Evolutionary conservation across 805 yeast genomes (phyloP), one percentile per base, ranked within the genome.

Genomic region (Saturnispora sanitii): DNA sequence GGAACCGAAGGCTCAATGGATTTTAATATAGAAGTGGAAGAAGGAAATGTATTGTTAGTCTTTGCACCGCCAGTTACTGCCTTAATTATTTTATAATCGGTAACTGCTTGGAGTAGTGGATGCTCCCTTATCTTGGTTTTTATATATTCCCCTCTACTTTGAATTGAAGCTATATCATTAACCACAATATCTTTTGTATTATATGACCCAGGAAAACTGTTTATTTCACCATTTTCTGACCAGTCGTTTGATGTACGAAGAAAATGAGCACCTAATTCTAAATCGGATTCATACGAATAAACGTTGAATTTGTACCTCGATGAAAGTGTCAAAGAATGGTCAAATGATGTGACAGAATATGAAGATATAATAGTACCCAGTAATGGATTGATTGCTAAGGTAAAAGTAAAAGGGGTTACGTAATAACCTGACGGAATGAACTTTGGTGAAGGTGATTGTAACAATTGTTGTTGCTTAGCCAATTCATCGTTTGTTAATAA

Each of bases 351-450:
- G 26, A 87, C 85, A 1, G 95, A 76, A 56, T 88, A 92, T 0
- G 95, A 81, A 2, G 94, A 79, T 3, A 94, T 79, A 2, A 92
- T 61, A 49, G 87, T 88, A 2, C 98, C 98, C 55, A 90, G 66
- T 13, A 92, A 65, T 1, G 98, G 98, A 57, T 92, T 92, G 43
- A 81, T 70, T 0, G 95, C 79, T 30, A 90, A 54, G 0, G 97
- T 82, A 70, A 92, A 73, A 0, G 95, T 83, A 47, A 88, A 62
- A 0, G 98, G 98, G 47, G 85, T 46, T 6, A 39, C 22, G n/a
- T 23, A 30, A 17, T 39, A 39, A 9, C 21, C 22, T n/a, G 33
- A 77, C 6, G 34, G 6, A 18, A 21, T 30, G 1, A 37, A n/a
- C 4, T 37, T 30, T 6, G 13, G 15, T 3, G 32, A n/a, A 5